Conservation (phyloP, 345 rosid genomes). For the Limnanthes douglasii region DNA sequence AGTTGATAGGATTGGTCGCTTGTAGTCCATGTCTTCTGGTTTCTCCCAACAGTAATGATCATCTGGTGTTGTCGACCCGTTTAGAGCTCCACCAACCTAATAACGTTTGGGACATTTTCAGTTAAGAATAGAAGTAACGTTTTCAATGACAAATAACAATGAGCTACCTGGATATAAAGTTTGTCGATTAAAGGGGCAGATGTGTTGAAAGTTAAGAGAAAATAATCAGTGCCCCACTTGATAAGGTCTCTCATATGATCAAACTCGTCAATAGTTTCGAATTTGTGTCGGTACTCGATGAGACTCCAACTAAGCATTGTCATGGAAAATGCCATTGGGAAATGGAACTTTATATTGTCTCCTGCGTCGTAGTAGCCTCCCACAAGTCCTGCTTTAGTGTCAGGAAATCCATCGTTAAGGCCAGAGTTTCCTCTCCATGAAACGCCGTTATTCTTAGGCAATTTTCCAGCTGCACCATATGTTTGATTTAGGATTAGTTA, state of each 20-base stretch:
- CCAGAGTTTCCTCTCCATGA: constrained; percentile 78
- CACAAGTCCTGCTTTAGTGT: constrained; percentile 35
- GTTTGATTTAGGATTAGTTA: too few relatives aligned
- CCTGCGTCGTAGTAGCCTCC: constrained; percentile 94
- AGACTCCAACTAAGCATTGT: constrained; percentile 94
- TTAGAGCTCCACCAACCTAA: constrained; percentile 55
- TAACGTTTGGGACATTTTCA: too few relatives aligned
- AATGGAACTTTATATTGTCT: constrained; percentile 60
- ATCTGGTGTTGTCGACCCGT: constrained; percentile 42
- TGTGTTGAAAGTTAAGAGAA: constrained; percentile 67
- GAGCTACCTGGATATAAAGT: constrained; percentile 53
- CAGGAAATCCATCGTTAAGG: constrained; percentile 35
- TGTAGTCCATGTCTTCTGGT: constrained; percentile 81
- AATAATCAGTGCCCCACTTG: constrained; percentile 79
- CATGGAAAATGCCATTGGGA: constrained; percentile 83
- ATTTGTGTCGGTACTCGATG: constrained; percentile 65
- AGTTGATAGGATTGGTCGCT: constrained; percentile 21
- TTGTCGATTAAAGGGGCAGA: constrained; percentile 42
- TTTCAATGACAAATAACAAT: background rate
- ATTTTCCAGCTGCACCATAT: constrained; percentile 48
- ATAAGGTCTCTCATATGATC: constrained; percentile 51
- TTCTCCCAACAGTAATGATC: constrained; percentile 70
- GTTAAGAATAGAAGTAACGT: background rate
- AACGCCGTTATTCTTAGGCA: constrained; percentile 49
- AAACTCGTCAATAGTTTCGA: constrained; percentile 37